Evolutionary conservation across 768 basidiomycete species (phyloP), one percentile per base, ranked within the genome.

Genomic region (Rhizopogon vulgaris): DNA sequence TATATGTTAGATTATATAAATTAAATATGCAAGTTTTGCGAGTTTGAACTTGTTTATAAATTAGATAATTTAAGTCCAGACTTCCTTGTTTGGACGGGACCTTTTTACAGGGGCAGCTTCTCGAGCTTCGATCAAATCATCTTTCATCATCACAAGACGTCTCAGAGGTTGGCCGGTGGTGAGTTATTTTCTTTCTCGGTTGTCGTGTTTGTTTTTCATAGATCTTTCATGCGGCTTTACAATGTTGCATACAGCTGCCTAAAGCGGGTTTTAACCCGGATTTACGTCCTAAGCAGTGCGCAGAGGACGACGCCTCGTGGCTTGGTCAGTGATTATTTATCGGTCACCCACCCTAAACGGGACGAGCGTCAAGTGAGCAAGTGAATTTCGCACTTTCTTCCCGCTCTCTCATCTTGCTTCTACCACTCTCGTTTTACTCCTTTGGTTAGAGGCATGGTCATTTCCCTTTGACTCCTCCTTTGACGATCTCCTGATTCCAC

Each of bases 371-470:
- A 54, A 55, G 39, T 37, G 38, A 43, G 22, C 25, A 37, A 39
- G 8, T 41, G 46, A 54, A 47, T 54, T 50, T 50, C 53, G 15
- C 49, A 47, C 7, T 42, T 39, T 30, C 41, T 38, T 54, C 34
- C 38, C 24, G 18, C 42, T 47, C 42, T 47, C 45, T 49, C 53
- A 22, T 52, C 28, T 49, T 49, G 49, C 17, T 51, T 56, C 52
- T 34, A 27, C 43, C 6, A 34, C 14, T 36, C 39, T 27, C 32
- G 27, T 32, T 30, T 48, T 38, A 52, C 27, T 41, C 41, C 52
- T 22, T 38, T 54, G 52, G 41, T 61, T 61, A 53, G 60, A 60
- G 59, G 51, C 52, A 55, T 52, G 49, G 34, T 51, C 53, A 37
- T 38, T 41, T 55, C 51, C 37, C 24, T 46, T 36, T 38, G n/a